These are phyloP conservation scores for Kodamaea sp. DNA, from an alignment of 1,139 yeast species.

Conservation along the genomic window DNA sequence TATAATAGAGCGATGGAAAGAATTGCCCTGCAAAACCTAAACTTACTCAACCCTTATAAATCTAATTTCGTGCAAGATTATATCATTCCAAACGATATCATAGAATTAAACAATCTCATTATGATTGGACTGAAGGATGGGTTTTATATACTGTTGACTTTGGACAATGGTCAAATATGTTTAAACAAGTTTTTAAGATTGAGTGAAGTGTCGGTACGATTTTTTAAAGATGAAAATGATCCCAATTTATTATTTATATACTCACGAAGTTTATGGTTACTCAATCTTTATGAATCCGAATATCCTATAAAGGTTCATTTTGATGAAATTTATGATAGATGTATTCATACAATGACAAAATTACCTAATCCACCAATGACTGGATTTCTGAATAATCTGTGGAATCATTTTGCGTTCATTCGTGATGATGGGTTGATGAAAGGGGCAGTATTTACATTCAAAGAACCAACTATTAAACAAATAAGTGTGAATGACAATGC, in stretches of 20 bases:
- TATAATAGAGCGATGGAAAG: constrained; percentile 1
- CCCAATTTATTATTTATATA: constrained; percentile 23
- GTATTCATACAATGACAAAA: constrained; percentile 12
- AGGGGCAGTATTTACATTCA: constrained; percentile 28
- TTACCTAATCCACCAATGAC: constrained; percentile 6
- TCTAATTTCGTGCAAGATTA: constrained; percentile 2
- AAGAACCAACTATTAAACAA: constrained; percentile 28
- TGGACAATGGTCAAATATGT: neutral
- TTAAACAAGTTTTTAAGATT: constrained; percentile 17
- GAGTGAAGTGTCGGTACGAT: constrained; percentile 24
- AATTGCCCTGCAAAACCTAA: constrained; percentile 3
- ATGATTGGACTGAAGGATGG: constrained; percentile 22
- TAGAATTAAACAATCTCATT: constrained; percentile 2
- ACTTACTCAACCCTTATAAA: constrained; percentile 7
- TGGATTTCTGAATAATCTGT: constrained; percentile 2
- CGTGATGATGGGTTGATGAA: constrained; percentile 51
- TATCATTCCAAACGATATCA: constrained; percentile 7
- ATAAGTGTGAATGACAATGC: constrained; percentile 37
- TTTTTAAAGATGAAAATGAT: constrained; percentile 12
- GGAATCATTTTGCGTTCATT: constrained; percentile 30
- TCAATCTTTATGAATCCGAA: constrained; percentile 29
- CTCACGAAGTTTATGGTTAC: constrained; percentile 42
- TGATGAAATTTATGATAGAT: constrained; percentile 31
- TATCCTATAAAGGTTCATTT: constrained; percentile 42
- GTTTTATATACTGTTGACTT: constrained; percentile 9